Percentiles rank a stretch among this genome's conserved stretches.
Evolutionary conservation across 208 protist genomes (phyloP).

Genomic region (Acanthamoeba lenticulata): DNA sequence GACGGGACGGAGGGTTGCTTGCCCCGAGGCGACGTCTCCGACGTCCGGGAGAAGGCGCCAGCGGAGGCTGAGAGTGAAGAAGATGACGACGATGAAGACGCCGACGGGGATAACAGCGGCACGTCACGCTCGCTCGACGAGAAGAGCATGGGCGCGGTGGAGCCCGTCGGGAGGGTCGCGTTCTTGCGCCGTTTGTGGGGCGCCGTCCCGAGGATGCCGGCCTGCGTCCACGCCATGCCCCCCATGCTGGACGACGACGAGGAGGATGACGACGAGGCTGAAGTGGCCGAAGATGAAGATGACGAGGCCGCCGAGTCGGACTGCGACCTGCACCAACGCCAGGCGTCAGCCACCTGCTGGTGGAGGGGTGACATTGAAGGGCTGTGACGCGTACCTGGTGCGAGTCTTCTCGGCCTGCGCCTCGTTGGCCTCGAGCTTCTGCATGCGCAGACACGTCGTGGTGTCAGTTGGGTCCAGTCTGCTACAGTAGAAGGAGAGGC

Average conservation of each 20-base stretch:
- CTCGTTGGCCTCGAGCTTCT: neutral
- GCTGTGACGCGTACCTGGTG: neutral
- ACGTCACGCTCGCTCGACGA: neutral
- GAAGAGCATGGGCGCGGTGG: neutral
- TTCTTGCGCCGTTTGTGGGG: neutral
- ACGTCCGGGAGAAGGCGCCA: neutral
- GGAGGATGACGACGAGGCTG: no score
- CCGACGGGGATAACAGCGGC: neutral
- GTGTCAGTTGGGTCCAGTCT: neutral
- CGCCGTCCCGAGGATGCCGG: neutral
- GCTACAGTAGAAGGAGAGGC: neutral
- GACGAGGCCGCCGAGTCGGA: slow-evolving; percentile 2
- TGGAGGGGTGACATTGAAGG: no score
- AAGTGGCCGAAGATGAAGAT: no score
- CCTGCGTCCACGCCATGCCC: neutral
- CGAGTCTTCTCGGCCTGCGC: neutral
- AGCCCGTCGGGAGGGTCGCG: neutral
- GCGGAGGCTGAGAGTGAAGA: neutral
- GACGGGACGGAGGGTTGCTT: neutral
- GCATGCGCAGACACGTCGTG: neutral
- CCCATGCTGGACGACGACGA: no score
- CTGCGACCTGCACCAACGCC: neutral
- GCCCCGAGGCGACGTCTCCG: neutral
- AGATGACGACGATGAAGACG: neutral
- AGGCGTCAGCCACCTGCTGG: neutral